phyloP scores from a whole-genome alignment of 768 basidiomycete genomes.

The Auricularia auricula-judae region DNA sequence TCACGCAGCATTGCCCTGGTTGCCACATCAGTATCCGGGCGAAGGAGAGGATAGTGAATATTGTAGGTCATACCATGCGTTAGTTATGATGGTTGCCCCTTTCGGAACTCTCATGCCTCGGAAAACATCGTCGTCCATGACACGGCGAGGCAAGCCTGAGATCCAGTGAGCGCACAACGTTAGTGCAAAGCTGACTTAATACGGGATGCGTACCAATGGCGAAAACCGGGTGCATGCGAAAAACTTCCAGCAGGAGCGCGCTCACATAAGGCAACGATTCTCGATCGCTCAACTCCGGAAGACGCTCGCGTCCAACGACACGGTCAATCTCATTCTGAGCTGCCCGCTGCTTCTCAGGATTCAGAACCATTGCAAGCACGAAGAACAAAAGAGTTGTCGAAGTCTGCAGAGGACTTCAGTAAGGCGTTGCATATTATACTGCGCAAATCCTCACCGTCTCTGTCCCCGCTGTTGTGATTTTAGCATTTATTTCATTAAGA shows the following conservation, averaged over 20 bases:
- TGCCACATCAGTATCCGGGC: neutral
- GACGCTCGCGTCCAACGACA: constrained; percentile 17
- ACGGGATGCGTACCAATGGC: neutral
- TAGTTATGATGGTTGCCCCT: neutral
- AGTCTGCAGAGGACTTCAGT: constrained; percentile 11
- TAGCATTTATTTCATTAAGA: neutral
- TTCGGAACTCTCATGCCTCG: neutral
- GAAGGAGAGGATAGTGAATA: neutral
- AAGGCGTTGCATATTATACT: neutral
- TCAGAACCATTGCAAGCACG: constrained; percentile 20
- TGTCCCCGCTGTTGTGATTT: neutral
- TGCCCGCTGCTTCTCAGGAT: constrained; percentile 18
- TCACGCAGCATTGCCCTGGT: neutral
- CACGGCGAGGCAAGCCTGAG: neutral
- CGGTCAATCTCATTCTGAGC: constrained; percentile 24
- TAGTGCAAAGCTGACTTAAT: neutral
- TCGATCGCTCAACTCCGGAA: constrained; percentile 22
- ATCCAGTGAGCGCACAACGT: neutral
- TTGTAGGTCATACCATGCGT: neutral
- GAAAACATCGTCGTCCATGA: neutral
- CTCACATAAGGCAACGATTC: constrained; percentile 18
- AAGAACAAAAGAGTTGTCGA: constrained; percentile 19
- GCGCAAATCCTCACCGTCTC: neutral
- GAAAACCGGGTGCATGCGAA: neutral
- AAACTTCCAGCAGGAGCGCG: constrained; percentile 11